Conservation (phyloP, 2,329 filamentous ascomycete species). For the Colletotrichum euphorbiae region DNA sequence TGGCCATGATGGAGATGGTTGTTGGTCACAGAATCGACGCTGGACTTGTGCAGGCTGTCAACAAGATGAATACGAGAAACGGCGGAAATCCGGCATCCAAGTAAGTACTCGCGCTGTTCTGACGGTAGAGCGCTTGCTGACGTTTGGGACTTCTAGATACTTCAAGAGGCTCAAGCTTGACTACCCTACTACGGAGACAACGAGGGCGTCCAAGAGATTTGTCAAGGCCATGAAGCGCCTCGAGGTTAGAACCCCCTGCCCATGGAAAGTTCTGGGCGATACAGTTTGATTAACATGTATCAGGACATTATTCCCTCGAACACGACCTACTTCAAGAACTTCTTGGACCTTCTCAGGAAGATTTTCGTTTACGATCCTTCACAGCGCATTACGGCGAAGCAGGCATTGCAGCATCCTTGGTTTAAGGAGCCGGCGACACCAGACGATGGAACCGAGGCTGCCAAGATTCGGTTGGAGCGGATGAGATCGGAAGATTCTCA, state of each 20-base stretch:
- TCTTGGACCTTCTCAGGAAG: slow-evolving; percentile 72
- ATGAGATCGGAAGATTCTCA: slow-evolving; percentile 56
- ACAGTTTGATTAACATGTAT: slow-evolving; percentile 39
- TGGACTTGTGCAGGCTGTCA: slow-evolving; percentile 68
- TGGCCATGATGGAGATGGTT: slow-evolving; percentile 82
- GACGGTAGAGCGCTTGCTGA: neutral
- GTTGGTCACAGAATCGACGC: slow-evolving; percentile 69
- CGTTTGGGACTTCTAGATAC: slow-evolving; percentile 58
- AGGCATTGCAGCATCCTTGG: slow-evolving; percentile 75
- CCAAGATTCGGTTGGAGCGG: slow-evolving; percentile 70
- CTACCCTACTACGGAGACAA: slow-evolving; percentile 73
- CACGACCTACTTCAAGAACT: slow-evolving; percentile 70
- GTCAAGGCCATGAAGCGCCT: slow-evolving; percentile 79
- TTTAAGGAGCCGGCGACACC: slow-evolving; percentile 72
- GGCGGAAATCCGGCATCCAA: slow-evolving; percentile 72
- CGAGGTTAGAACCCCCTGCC: slow-evolving; percentile 59
- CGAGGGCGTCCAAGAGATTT: slow-evolving; percentile 72
- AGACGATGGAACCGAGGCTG: slow-evolving; percentile 76
- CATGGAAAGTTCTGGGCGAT: neutral
- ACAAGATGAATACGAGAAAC: slow-evolving; percentile 67
- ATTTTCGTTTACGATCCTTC: slow-evolving; percentile 77
- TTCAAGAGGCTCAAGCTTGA: slow-evolving; percentile 75
- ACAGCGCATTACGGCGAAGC: slow-evolving; percentile 74
- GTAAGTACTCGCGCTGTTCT: slow-evolving; percentile 54
- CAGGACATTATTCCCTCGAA: slow-evolving; percentile 74